Evolutionary conservation across 371 early-diverging fungal species (phyloP).

Genomic region (Entomophthora muscae): DNA sequence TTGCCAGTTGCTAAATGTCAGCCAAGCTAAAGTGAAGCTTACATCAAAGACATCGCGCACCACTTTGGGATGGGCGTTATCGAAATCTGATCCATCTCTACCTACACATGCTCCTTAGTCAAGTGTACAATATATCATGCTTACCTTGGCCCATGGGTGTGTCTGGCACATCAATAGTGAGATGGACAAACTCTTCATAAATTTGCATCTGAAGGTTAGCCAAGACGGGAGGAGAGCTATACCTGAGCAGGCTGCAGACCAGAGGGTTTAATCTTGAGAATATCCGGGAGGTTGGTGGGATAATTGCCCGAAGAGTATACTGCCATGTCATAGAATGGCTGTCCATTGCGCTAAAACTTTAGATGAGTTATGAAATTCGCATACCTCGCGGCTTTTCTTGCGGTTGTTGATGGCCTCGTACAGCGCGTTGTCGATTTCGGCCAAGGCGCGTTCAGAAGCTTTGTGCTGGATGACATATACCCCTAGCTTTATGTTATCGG

Average conservation of each 20-base stretch:
- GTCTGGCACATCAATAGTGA: slow-evolving; percentile 8
- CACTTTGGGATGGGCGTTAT: background rate
- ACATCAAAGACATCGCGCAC: background rate
- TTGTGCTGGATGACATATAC: slow-evolving; percentile 83
- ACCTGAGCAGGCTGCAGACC: slow-evolving; percentile 60
- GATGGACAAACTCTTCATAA: slow-evolving; percentile 46
- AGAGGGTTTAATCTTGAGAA: slow-evolving; percentile 56
- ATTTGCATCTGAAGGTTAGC: slow-evolving; percentile 30
- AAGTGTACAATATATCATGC: background rate
- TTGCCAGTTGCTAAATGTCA: slow-evolving; percentile 27
- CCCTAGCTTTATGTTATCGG: slow-evolving; percentile 81
- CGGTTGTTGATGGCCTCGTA: slow-evolving; percentile 42
- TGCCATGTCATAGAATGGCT: slow-evolving; percentile 75
- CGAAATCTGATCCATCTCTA: background rate
- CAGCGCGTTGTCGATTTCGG: slow-evolving; percentile 70
- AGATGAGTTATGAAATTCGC: background rate
- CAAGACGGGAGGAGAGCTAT: slow-evolving; percentile 50
- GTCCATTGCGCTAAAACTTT: slow-evolving; percentile 39
- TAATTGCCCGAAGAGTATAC: slow-evolving; percentile 40
- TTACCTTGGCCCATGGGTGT: background rate
- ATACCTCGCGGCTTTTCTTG: slow-evolving; percentile 61
- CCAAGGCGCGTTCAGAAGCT: slow-evolving; percentile 75
- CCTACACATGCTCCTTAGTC: background rate
- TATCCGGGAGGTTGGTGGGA: slow-evolving; percentile 67
- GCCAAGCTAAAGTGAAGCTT: background rate